A percentile compares a stretch with the other conserved stretches of the same genome.
Conservation (phyloP, 257 asterid species). For the Handroanthus guayacan region DNA sequence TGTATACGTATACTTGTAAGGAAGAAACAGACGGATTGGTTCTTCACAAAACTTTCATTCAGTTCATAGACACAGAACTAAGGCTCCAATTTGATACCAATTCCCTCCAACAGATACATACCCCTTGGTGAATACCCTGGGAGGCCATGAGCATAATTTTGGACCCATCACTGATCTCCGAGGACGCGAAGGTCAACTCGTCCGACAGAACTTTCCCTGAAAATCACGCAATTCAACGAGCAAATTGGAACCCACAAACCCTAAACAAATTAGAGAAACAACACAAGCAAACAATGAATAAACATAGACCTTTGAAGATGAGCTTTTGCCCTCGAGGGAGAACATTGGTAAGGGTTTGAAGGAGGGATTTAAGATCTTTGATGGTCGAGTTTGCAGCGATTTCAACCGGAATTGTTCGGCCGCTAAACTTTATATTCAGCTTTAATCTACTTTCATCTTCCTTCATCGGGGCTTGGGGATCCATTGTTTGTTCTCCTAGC, state of each 20-base stretch:
- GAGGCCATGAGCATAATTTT: constrained; percentile 94
- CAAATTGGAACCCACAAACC: constrained; percentile 3
- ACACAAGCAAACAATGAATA: neutral
- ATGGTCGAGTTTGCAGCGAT: constrained; percentile 55
- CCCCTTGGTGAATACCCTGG: constrained; percentile 97
- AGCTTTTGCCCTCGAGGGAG: constrained; percentile 97
- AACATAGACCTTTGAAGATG: constrained; percentile 70
- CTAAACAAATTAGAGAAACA: neutral
- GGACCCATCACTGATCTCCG: constrained; percentile 60
- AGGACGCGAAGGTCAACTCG: constrained; percentile 62
- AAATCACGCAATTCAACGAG: constrained; percentile 22
- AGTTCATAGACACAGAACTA: neutral
- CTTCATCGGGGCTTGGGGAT: constrained; percentile 32
- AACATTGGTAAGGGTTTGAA: constrained; percentile 84
- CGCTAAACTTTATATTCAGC: constrained; percentile 67
- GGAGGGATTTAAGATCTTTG: constrained; percentile 69
- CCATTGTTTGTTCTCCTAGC: constrained; percentile 38
- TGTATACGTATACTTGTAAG: neutral
- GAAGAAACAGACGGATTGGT: constrained; percentile 11
- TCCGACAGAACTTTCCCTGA: constrained; percentile 74
- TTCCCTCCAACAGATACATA: constrained; percentile 35
- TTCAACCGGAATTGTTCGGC: constrained; percentile 71
- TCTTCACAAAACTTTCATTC: neutral
- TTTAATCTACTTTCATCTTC: constrained; percentile 36
- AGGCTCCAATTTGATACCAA: neutral